phyloP scores from a whole-genome alignment of 2,329 filamentous ascomycete genomes.

The Aspergillus brunneoviolaceus region DNA sequence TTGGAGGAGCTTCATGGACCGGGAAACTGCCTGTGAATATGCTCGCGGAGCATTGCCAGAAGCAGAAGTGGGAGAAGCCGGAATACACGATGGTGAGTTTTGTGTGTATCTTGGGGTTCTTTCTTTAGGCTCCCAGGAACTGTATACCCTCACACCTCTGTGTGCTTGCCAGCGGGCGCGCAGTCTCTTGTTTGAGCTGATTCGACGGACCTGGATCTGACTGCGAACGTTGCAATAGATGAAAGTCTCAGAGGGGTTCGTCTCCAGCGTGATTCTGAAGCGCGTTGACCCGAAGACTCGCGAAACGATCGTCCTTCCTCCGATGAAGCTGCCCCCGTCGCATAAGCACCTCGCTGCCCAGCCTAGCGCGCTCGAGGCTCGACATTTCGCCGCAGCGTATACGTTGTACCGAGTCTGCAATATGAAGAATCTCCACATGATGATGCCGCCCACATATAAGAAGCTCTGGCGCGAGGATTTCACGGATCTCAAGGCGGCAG shows the following conservation, averaged over 20 bases:
- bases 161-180: too few relatives aligned
- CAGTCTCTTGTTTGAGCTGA: neutral
- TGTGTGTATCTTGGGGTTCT: neutral
- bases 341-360: slow-evolving; percentile 75
- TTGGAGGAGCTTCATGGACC: slow-evolving; percentile 94
- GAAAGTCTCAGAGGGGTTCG: slow-evolving; percentile 71
- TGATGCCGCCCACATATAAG: slow-evolving; percentile 85
- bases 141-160: too few relatives aligned
- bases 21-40: slow-evolving; percentile 94
- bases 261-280: slow-evolving; percentile 77
- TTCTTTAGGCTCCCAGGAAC: neutral
- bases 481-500: slow-evolving; percentile 74
- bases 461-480: slow-evolving; percentile 90
- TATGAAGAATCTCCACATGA: slow-evolving; percentile 94
- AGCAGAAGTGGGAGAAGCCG: slow-evolving; percentile 91
- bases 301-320: slow-evolving; percentile 70
- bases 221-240: slow-evolving; percentile 39
- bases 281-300: slow-evolving; percentile 76
- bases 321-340: slow-evolving; percentile 75
- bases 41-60: slow-evolving; percentile 90
- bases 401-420: slow-evolving; percentile 87
- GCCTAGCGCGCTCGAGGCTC: slow-evolving; percentile 81
- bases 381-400: slow-evolving; percentile 90
- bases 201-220: too few relatives aligned
- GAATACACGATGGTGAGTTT: slow-evolving; percentile 75